These are phyloP conservation scores for Boletales sp. DNA, from an alignment of 768 basidiomycete genomes.

Conservation along the genomic window DNA sequence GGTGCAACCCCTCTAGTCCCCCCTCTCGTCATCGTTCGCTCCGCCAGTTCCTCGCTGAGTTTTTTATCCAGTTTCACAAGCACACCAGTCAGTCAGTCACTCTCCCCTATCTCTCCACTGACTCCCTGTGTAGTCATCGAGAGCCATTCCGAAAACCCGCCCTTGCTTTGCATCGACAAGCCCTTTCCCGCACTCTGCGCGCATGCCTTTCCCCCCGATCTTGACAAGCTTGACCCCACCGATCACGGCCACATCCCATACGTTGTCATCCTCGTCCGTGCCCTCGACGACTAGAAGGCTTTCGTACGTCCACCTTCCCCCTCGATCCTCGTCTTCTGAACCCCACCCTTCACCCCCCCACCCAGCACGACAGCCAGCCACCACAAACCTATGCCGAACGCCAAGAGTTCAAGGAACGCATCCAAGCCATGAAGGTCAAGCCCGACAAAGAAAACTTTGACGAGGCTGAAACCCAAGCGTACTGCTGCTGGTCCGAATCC, in stretches of 20 bases:
- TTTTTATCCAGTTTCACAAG: slow-evolving; percentile 72
- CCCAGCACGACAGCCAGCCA: slow-evolving; percentile 64
- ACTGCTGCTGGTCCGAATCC: slow-evolving; percentile 68
- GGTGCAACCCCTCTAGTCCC: slow-evolving; percentile 55
- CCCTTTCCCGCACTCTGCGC: slow-evolving; percentile 82
- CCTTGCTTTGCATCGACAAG: slow-evolving; percentile 80
- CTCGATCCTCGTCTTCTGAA: background rate
- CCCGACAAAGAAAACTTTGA: slow-evolving; percentile 96
- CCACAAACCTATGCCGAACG: slow-evolving; percentile 59
- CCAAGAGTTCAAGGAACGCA: slow-evolving; percentile 67
- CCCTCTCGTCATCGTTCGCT: slow-evolving; percentile 75
- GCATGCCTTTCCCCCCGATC: slow-evolving; percentile 68
- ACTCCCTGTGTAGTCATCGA: slow-evolving; percentile 66
- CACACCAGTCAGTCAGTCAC: slow-evolving; percentile 60
- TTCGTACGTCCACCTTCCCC: slow-evolving; percentile 42
- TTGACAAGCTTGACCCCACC: slow-evolving; percentile 78
- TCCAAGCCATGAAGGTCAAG: slow-evolving; percentile 67
- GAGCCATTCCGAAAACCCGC: slow-evolving; percentile 73
- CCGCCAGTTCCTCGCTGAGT: slow-evolving; percentile 49
- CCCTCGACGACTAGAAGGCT: slow-evolving; percentile 79
- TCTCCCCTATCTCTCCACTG: background rate
- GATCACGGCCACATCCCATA: slow-evolving; percentile 91
- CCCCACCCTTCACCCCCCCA: background rate
- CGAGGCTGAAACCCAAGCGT: slow-evolving; percentile 87
- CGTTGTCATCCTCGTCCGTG: slow-evolving; percentile 82